A percentile compares a stretch with the other conserved stretches of the same genome.
phyloP scores from a whole-genome alignment of 768 basidiomycete genomes.

The Boletus reticuloceps region DNA sequence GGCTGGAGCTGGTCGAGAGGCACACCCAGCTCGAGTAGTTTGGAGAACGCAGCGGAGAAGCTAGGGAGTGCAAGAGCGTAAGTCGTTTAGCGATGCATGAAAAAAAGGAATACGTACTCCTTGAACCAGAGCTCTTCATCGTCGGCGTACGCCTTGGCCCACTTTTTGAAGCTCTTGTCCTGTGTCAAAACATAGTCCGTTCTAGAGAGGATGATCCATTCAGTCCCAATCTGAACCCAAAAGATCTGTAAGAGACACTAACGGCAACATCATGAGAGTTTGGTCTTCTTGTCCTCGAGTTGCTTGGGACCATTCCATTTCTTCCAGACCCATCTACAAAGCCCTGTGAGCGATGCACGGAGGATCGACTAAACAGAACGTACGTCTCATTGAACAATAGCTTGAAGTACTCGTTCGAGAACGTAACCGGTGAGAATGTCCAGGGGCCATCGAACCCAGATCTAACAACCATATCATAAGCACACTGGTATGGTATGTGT shows the following conservation, averaged over 20 bases:
- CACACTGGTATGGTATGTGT: not conserved
- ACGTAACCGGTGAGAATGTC: conserved; percentile 89
- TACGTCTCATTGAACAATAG: conserved; percentile 86
- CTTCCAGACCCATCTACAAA: conserved; percentile 80
- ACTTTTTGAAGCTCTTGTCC: conserved; percentile 93
- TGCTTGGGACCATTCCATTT: conserved; percentile 96
- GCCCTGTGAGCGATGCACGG: not conserved
- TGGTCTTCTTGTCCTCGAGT: conserved; percentile 88
- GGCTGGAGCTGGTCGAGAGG: conserved; percentile 74
- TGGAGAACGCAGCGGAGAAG: conserved; percentile 76
- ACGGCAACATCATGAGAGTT: conserved; percentile 96
- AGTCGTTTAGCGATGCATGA: not conserved
- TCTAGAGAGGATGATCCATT: conserved; percentile 30
- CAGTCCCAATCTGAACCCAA: not conserved
- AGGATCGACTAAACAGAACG: conserved; percentile 4
- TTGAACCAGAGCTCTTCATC: conserved; percentile 87
- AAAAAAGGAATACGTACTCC: conserved; percentile 59
- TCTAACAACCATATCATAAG: conserved; percentile 25
- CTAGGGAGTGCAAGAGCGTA: conserved; percentile 38
- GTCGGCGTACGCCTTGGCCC: conserved; percentile 82
- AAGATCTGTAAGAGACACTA: conserved; percentile 29
- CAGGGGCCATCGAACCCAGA: conserved; percentile 90
- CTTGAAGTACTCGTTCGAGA: conserved; percentile 85
- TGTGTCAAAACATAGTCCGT: conserved; percentile 86
- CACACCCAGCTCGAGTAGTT: conserved; percentile 92